Evolutionary conservation across 768 basidiomycete species (phyloP), one percentile per base, ranked within the genome.

Genomic region (Austroboletus eburneus): DNA sequence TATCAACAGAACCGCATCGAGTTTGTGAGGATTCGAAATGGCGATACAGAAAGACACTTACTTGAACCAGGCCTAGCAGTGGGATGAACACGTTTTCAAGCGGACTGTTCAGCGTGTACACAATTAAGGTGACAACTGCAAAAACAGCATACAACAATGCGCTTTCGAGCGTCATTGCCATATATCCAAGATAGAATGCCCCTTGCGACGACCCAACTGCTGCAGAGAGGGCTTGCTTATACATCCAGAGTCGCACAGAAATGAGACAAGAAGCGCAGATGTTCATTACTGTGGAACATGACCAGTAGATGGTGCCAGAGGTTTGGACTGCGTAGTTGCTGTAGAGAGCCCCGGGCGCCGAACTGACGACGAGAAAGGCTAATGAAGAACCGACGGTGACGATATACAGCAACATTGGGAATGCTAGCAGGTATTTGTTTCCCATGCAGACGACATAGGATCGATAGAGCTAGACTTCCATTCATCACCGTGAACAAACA

Each of bases 111-210:
- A 42, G 7, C 37, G 29, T 17, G 14, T 59, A 60, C 12, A 50
- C 46, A 1, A 49, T 25, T 29, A 62, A 12, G 1, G 51, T 45
- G 2, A 54, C 10, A 17, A 59, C 23, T 10, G n/a, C 49, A 6
- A 51, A 53, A 17, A 23, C 24, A 0, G 59, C 50, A 20, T 61
- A 61, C 25, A 61, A 24, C 39, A 45, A 0, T 0, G 59, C 59
- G 45, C 59, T 59, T 43, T 61, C 59, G 36, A 61, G 54, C 18
- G 57, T 56, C 60, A 61, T 59, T 1, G 57, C 47, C 57, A 62
- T 56, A n/a, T 56, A 61, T 1, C 47, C 29, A 25, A 61, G 39
- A 24, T 62, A 59, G n/a, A 61, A 59, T 17, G 42, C n/a, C 2
- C 54, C 59, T 6, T 56, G 57, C 1, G 30, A 42, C 0, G 43